phyloP scores from a whole-genome alignment of 371 early-diverging fungal species.

The Apophysomyces trapeziformis region DNA sequence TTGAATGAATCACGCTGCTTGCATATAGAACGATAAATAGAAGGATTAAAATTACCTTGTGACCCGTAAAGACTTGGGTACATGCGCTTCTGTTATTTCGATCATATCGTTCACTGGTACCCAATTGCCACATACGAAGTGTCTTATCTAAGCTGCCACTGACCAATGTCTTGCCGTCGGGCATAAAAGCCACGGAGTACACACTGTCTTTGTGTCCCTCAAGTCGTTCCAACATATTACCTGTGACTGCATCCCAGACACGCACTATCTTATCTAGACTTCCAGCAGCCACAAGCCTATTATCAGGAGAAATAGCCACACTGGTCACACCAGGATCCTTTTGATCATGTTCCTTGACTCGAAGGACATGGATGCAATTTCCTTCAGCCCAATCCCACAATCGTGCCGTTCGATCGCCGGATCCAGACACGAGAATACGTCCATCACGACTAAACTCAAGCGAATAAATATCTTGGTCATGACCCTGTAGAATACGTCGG shows the following conservation, averaged over 20 bases:
- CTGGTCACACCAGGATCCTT: constrained; percentile 93
- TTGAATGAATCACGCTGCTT: no score
- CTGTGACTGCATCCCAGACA: constrained; percentile 85
- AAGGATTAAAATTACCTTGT: constrained; percentile 20
- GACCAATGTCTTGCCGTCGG: constrained; percentile 86
- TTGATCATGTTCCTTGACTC: constrained; percentile 73
- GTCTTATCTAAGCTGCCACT: constrained; percentile 95
- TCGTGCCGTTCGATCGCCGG: constrained; percentile 88
- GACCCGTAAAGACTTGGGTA: constrained; percentile 19
- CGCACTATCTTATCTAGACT: constrained; percentile 90
- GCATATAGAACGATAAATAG: constrained; percentile 5
- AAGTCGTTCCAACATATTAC: constrained; percentile 77
- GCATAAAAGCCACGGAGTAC: constrained; percentile 93
- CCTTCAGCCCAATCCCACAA: constrained; percentile 85
- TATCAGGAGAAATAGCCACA: constrained; percentile 85
- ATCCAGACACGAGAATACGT: constrained; percentile 84
- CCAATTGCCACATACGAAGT: constrained; percentile 88
- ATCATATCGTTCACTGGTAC: constrained; percentile 24
- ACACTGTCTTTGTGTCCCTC: constrained; percentile 95
- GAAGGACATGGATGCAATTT: constrained; percentile 65
- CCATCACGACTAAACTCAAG: constrained; percentile 94
- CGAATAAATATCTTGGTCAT: constrained; percentile 94
- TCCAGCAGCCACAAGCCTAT: constrained; percentile 73
- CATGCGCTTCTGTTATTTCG: constrained; percentile 50
- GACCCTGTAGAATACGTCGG: constrained; percentile 75